Base-by-base conservation (phyloP, 139 green algal species). In the Picochlorum costavermella region DNA sequence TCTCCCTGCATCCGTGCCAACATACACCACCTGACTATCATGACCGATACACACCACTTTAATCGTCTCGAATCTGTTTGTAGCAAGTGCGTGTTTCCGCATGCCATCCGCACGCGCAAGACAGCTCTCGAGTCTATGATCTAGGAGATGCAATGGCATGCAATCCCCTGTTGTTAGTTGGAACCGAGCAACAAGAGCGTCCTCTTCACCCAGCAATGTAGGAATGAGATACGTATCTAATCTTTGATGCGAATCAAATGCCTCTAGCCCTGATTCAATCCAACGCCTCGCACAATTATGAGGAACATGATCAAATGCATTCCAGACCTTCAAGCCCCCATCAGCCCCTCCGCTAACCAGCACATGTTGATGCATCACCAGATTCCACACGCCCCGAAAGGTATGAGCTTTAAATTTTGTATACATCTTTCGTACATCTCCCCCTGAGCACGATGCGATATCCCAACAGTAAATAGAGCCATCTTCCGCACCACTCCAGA, bases 341-440 rank as follows among this genome's bases (percentile, higher is more conserved):
- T 82, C 75, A 14, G 75, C 67, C 20, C 75, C 75, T 26, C 60
- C 72, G 6, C 72, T 80, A 26, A 70, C 25, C 23, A 82, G 44
- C 28, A 40, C 20, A 53, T 50, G 16, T 16, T 25, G 1, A n/a
- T 45, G 10, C 61, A 36, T 10, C 48, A 60, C 26, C 2, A 74
- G 17, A 16, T 56, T 50, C 71, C 75, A 80, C 2, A 79, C 45
- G 17, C 75, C 75, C 2, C 75, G 40, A 23, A 69, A 67, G 3
- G 62, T 17, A 59, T 82, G 75, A 2, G 56, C 75, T 61, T 80
- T 61, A 50, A 77, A 36, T 11, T 4, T 25, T 30, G 20, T 48
- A 20, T 50, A 40, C 51, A 59, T 25, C 28, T 59, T 29, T 12
- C 11, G 33, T 12, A 8, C 9, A 40, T 40, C 33, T 40, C 33